A percentile compares a stretch with the other conserved stretches of the same genome.
phyloP scores from a whole-genome alignment of 2,329 filamentous ascomycete species.

The Botryosphaeria dothidea region DNA sequence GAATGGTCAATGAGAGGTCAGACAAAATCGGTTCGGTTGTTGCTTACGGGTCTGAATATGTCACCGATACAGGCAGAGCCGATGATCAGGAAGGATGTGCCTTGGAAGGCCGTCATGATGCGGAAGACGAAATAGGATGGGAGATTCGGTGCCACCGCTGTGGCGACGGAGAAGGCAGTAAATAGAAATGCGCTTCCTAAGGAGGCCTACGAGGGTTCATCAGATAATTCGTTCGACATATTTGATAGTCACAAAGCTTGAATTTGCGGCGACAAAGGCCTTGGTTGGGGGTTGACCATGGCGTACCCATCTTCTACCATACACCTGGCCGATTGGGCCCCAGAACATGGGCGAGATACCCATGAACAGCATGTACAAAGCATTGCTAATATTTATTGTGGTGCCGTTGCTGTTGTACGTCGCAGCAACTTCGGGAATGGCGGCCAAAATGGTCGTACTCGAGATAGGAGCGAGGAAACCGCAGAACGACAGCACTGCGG shows the following conservation, averaged over 20 bases:
- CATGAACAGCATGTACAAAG: conserved; percentile 75
- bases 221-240: not conserved
- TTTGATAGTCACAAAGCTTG: not conserved
- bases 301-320: conserved; percentile 51
- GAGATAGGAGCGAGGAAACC: conserved; percentile 75
- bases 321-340: conserved; percentile 63
- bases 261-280: not conserved
- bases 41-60: conserved; percentile 40
- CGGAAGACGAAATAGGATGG: conserved; percentile 73
- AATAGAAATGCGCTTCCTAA: conserved; percentile 64
- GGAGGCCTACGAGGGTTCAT: conserved; percentile 48
- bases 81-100: conserved; percentile 72
- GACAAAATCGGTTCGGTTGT: conserved; percentile 30
- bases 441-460: conserved; percentile 71
- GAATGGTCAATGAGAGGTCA: not conserved
- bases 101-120: conserved; percentile 72
- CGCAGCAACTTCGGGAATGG: conserved; percentile 70
- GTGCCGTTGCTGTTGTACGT: conserved; percentile 66
- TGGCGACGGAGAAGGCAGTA: conserved; percentile 69
- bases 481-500: conserved; percentile 70
- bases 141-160: conserved; percentile 70
- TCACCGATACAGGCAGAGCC: conserved; percentile 69
- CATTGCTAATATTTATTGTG: conserved; percentile 74
- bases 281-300: not conserved
- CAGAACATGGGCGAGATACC: conserved; percentile 66